phyloP scores from a whole-genome alignment of 2,329 filamentous ascomycete genomes.

The Pyrenophora tritici-repentis region DNA sequence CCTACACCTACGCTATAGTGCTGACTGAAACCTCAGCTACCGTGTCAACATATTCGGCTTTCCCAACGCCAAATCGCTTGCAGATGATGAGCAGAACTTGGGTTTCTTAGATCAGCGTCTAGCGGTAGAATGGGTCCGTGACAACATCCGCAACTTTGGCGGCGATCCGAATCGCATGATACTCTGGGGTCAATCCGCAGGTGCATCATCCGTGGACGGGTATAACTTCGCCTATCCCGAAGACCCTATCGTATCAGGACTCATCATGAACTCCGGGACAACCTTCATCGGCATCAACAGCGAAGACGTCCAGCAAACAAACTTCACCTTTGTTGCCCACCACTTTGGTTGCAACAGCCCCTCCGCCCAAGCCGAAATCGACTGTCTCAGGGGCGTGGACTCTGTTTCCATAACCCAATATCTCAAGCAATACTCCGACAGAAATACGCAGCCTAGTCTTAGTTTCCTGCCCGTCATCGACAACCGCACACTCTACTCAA shows the following conservation, averaged over 20 bases:
- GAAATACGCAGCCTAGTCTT: slow-evolving; percentile 29
- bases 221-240: slow-evolving; percentile 56
- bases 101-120: slow-evolving; percentile 49
- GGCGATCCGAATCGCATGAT: slow-evolving; percentile 47
- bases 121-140: slow-evolving; percentile 45
- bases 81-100: slow-evolving; percentile 41
- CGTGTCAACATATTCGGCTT: slow-evolving; percentile 51
- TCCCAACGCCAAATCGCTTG: slow-evolving; percentile 43
- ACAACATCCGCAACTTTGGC: slow-evolving; percentile 48
- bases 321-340: slow-evolving; percentile 48
- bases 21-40: slow-evolving; percentile 24
- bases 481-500: slow-evolving; percentile 40
- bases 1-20: background rate
- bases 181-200: slow-evolving; percentile 49
- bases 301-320: slow-evolving; percentile 33
- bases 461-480: slow-evolving; percentile 38
- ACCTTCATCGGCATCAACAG: slow-evolving; percentile 17
- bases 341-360: slow-evolving; percentile 41
- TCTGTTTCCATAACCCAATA: slow-evolving; percentile 38
- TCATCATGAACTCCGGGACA: slow-evolving; percentile 37
- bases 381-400: slow-evolving; percentile 45
- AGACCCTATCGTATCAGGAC: slow-evolving; percentile 52
- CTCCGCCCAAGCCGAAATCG: slow-evolving; percentile 34
- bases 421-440: slow-evolving; percentile 37
- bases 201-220: slow-evolving; percentile 51